A percentile compares a stretch with the other conserved stretches of the same genome.
These are phyloP conservation scores for Neopestalotiopsis sp. DNA, from an alignment of 2,329 filamentous ascomycete species.

Conservation along the genomic window DNA sequence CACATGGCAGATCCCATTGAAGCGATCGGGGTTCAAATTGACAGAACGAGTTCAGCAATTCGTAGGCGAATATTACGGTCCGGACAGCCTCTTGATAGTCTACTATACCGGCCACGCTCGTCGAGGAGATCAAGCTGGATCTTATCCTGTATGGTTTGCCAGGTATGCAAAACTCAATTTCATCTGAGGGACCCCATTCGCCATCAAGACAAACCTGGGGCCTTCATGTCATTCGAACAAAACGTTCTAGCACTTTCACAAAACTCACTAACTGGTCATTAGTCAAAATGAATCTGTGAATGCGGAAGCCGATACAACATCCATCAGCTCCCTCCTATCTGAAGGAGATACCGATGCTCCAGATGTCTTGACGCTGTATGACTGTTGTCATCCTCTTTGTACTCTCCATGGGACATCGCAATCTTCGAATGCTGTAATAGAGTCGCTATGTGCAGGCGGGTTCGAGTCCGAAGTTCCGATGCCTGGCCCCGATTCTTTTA, in stretches of 20 bases:
- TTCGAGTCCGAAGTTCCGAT: constrained; percentile 7
- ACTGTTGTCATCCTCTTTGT: constrained; percentile 8
- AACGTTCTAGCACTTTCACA: too few relatives aligned
- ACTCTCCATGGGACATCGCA: not conserved
- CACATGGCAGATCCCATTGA: not conserved
- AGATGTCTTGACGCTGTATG: not conserved
- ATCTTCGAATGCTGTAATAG: not conserved
- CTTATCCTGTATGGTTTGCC: not conserved
- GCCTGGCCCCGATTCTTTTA: constrained; percentile 1
- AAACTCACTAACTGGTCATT: too few relatives aligned
- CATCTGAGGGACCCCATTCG: not conserved
- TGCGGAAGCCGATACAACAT: not conserved
- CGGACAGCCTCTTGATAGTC: not conserved
- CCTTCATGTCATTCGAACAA: too few relatives aligned
- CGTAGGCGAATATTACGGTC: not conserved
- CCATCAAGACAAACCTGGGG: not conserved
- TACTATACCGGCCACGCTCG: not conserved
- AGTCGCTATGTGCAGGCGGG: not conserved
- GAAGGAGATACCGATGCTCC: not conserved
- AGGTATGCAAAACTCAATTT: not conserved
- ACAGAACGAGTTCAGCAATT: not conserved
- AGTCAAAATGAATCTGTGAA: not conserved
- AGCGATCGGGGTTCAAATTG: not conserved
- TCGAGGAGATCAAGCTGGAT: not conserved
- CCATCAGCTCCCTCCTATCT: not conserved